Percentiles rank a stretch among this genome's conserved stretches.
Evolutionary conservation across 148 eudicot species (phyloP).

Genomic region (Vaccinium macrocarpon): DNA sequence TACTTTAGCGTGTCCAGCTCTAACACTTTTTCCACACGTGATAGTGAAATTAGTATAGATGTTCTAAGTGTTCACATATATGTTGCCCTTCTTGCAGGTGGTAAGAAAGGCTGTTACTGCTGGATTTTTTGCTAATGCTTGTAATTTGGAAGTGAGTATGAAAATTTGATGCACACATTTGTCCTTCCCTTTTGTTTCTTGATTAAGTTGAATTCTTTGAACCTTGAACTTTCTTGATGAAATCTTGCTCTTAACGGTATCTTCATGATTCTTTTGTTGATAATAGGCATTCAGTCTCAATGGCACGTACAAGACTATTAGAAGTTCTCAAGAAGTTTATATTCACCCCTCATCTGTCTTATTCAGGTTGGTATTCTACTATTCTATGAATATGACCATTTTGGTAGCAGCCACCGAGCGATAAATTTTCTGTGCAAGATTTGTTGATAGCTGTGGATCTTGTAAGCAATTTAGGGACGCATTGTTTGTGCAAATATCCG

Average conservation of each 20-base stretch:
- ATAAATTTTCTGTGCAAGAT: neutral
- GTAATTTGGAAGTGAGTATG: slow-evolving; percentile 72
- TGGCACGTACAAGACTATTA: slow-evolving; percentile 85
- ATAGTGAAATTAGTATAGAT: neutral
- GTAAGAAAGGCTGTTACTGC: slow-evolving; percentile 86
- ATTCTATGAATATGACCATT: neutral
- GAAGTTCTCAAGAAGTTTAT: slow-evolving; percentile 89
- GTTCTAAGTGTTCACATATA: neutral
- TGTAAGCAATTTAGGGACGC: neutral
- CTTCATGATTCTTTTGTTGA: slow-evolving; percentile 14
- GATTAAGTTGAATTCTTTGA: neutral
- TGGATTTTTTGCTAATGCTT: slow-evolving; percentile 96
- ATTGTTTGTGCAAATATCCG: neutral
- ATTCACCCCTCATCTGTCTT: slow-evolving; percentile 95
- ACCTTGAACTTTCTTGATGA: neutral
- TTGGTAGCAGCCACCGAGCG: neutral
- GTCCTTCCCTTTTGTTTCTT: neutral
- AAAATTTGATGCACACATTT: neutral
- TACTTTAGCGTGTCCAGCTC: neutral
- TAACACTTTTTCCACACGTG: neutral
- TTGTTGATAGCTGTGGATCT: neutral
- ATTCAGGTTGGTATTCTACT: slow-evolving; percentile 61
- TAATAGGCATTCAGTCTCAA: slow-evolving; percentile 77
- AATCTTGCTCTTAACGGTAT: neutral
- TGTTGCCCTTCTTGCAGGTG: slow-evolving; percentile 43